phyloP scores from a whole-genome alignment of 345 rosid genomes.

The Acer saccharum region DNA sequence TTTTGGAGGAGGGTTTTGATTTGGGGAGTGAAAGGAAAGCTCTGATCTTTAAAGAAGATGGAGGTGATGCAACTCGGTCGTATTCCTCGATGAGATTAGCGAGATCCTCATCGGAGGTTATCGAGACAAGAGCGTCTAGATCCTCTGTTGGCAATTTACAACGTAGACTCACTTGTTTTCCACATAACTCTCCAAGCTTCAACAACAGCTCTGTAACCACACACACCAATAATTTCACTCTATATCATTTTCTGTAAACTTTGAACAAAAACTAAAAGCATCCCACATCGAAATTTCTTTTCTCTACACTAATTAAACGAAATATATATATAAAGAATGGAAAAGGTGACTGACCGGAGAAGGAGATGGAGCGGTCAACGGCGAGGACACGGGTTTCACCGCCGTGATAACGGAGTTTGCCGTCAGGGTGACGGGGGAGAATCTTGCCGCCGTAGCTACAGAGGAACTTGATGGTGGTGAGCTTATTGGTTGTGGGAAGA shows the following conservation, averaged over 20 bases:
- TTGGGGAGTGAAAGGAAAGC: conserved; percentile 69
- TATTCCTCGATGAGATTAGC: conserved; percentile 88
- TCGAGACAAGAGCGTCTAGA: conserved; percentile 79
- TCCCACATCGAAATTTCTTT: not conserved
- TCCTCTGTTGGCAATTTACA: conserved; percentile 90
- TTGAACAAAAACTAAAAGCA: not conserved
- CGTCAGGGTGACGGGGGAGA: conserved; percentile 80
- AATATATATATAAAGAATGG: not conserved
- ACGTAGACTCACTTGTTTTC: conserved; percentile 56
- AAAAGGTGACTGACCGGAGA: conserved; percentile 49
- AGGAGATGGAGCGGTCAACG: conserved; percentile 69
- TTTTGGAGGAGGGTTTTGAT: conserved; percentile 43
- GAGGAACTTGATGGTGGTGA: conserved; percentile 72
- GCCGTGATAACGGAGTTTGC: conserved; percentile 84
- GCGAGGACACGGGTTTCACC: conserved; percentile 92
- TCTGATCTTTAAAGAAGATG: conserved; percentile 64
- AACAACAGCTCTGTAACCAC: conserved; percentile 60
- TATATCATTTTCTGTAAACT: conserved; percentile 12
- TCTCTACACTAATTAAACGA: not conserved
- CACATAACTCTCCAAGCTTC: conserved; percentile 77
- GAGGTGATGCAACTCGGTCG: conserved; percentile 49
- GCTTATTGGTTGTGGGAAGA: conserved; percentile 14
- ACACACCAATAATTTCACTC: conserved; percentile 26
- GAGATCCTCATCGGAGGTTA: conserved; percentile 86
- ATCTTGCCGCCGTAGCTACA: conserved; percentile 93